Evolutionary conservation across 257 asterid genomes (phyloP), one percentile per base, ranked within the genome.

Genomic region (Catharanthus roseus): DNA sequence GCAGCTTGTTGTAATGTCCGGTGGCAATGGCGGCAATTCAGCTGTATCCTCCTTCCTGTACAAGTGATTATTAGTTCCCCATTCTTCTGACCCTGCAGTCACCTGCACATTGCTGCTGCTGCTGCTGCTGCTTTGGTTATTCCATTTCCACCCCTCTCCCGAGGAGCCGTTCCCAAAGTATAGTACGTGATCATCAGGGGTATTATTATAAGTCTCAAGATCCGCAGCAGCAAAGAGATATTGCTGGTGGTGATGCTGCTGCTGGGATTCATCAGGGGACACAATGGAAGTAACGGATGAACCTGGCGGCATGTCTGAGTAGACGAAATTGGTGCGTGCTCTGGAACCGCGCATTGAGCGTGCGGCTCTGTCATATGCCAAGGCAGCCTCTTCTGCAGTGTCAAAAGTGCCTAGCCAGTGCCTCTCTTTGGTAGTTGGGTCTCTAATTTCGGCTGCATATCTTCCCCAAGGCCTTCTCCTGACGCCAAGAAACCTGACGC

Each of bases 321-420:
- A 91, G 36, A 91, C 93, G 63, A 91, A 91, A 78, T 91, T 91
- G 31, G 97, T 91, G n/a, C 96, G 86, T 8, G 88, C 92, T 33
- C 84, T 60, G 62, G 89, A 79, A 24, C 86, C 91, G 0, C 93
- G 87, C 96, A 91, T 89, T 75, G 97, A 89, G 3, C 96, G 84
- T 0, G 97, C 95, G 0, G 97, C 89, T 72, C 96, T 77, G 81
- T 91, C 96, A 76, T 91, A 91, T 9, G 96, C 96, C 79, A 91
- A 61, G 0, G 97, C 97, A 0, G 97, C 97, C 74, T 91, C 97
- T 79, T 91, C 97, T 0, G 97, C 96, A 0, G 97, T 91, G 83
- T 91, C 96, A 72, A 91, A 91, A 0, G 97, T 91, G 42, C 97
- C 97, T 21, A 91, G 76, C 97, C 97, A 91, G 60, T 91, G 97